These are phyloP conservation scores for Paraurostyla sp. DNA, from an alignment of 73 alveolate genomes.

Conservation along the genomic window DNA sequence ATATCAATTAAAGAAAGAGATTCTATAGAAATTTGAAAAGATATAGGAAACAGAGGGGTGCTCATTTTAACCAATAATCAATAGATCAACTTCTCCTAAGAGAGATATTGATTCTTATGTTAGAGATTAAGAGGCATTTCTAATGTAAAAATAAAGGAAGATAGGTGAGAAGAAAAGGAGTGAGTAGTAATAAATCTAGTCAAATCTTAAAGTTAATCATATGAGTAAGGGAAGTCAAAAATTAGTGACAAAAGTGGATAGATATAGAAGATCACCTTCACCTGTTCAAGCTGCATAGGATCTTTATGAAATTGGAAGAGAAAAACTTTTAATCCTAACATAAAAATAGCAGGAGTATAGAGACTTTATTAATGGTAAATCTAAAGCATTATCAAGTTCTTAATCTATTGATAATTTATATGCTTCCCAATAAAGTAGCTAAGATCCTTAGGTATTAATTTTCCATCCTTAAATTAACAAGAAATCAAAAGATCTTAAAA, in stretches of 20 bases:
- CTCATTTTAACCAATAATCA: not conserved
- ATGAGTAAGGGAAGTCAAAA: constrained; percentile 6
- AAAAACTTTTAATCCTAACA: not conserved
- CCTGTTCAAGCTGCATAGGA: constrained; percentile 2
- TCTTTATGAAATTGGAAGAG: not conserved
- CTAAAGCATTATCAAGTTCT: not conserved
- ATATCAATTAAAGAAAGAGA: constrained; percentile 8
- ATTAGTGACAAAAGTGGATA: not conserved
- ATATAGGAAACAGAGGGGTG: not conserved
- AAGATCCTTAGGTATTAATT: not conserved
- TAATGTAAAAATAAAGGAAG: not conserved
- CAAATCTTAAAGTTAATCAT: not conserved
- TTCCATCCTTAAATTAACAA: constrained; percentile 44
- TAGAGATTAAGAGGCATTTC: not conserved
- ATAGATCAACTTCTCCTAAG: constrained; percentile 23
- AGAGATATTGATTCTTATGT: not conserved
- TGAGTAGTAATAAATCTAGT: not conserved
- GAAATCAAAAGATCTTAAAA: not conserved
- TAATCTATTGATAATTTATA: not conserved
- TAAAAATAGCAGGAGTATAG: not conserved
- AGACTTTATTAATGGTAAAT: not conserved
- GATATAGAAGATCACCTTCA: not conserved
- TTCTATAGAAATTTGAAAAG: not conserved
- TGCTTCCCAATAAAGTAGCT: not conserved
- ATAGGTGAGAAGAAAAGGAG: not conserved